Evolutionary conservation across 345 rosid species (phyloP).

Genomic region (Luvunga scandens): DNA sequence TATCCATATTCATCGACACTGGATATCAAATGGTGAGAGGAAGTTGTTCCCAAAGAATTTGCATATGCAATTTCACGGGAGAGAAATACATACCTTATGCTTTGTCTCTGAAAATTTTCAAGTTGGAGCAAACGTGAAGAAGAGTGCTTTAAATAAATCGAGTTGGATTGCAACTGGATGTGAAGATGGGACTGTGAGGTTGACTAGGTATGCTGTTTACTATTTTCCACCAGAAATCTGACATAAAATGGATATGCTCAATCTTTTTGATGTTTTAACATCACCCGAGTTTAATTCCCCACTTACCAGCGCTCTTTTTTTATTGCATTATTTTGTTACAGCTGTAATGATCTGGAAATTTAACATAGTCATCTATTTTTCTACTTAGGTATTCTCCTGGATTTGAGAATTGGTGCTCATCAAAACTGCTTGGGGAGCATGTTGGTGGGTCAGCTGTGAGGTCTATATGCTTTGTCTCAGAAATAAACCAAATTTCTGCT

Average conservation of each 20-base stretch:
- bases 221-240: conserved; percentile 12
- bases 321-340: background rate
- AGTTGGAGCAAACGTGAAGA: conserved; percentile 30
- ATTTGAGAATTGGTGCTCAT: conserved; percentile 59
- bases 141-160: conserved; percentile 29
- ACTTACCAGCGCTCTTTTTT: background rate
- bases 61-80: conserved; percentile 90
- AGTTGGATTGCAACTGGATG: conserved; percentile 97
- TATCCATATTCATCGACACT: conserved; percentile 68
- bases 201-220: conserved; percentile 60
- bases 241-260: background rate
- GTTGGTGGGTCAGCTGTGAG: conserved; percentile 98
- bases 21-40: conserved; percentile 45
- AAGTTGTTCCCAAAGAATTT: conserved; percentile 65
- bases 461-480: conserved; percentile 72
- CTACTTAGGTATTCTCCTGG: conserved; percentile 56
- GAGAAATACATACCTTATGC: conserved; percentile 89
- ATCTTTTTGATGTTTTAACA: background rate
- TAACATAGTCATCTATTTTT: conserved; percentile 11
- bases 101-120: conserved; percentile 50
- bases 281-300: background rate
- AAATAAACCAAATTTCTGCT: conserved; percentile 41
- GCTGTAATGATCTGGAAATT: background rate
- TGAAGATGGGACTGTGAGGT: conserved; percentile 97
- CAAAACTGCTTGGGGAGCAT: conserved; percentile 92